Evolutionary conservation across 2,329 filamentous ascomycete genomes (phyloP).

Genomic region (Ophiostoma ips): DNA sequence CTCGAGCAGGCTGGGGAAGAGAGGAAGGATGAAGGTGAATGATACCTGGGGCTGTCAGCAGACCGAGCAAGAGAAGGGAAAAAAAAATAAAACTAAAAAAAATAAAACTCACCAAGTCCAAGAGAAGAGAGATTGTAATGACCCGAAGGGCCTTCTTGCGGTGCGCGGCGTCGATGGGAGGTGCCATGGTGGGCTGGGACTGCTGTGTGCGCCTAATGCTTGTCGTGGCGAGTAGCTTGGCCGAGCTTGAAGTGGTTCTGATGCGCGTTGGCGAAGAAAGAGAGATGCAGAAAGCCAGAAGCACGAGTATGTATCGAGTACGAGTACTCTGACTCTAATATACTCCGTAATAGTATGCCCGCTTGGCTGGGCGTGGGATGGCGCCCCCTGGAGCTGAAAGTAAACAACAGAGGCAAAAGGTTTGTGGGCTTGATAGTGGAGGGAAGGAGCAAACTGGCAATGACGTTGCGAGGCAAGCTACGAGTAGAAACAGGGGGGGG

Average conservation of each 20-base stretch:
- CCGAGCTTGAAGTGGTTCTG: background rate
- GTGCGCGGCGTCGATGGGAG: conserved; percentile 33
- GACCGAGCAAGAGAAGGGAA: background rate
- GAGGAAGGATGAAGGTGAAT: conserved; percentile 93
- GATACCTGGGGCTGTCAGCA: conserved; percentile 52
- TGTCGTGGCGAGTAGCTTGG: background rate
- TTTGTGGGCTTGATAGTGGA: too few relatives aligned
- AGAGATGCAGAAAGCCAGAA: background rate
- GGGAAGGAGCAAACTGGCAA: background rate
- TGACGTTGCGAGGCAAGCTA: background rate
- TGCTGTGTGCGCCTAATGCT: background rate
- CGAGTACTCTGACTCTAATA: too few relatives aligned
- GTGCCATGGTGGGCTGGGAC: conserved; percentile 22
- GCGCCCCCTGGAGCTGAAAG: background rate
- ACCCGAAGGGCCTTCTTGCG: conserved; percentile 77
- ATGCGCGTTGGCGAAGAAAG: background rate
- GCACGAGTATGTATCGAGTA: background rate
- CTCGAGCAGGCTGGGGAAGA: conserved; percentile 88
- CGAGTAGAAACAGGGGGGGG: too few relatives aligned
- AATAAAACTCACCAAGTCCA: conserved; percentile 60
- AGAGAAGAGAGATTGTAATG: conserved; percentile 74
- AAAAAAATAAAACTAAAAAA: background rate
- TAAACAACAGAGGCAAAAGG: background rate
- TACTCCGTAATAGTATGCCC: too few relatives aligned
- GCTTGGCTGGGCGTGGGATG: background rate